Base-by-base conservation (phyloP, 2,329 filamentous ascomycete species). In the Leptosphaerulina australis region DNA sequence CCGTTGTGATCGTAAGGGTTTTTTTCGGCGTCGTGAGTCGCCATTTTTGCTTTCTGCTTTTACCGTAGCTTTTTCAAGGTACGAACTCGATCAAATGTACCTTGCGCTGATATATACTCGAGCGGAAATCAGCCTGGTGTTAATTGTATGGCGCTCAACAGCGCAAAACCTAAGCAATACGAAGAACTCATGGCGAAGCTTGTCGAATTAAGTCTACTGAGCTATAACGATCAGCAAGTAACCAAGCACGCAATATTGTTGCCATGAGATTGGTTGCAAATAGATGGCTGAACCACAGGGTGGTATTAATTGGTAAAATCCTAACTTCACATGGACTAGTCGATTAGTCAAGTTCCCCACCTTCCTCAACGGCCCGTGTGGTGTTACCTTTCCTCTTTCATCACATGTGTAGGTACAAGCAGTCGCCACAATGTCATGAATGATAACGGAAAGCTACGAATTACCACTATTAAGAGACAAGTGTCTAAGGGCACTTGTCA, bases 191-290 rank as follows among this genome's bases (percentile, higher is more conserved):
- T 60, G 60, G 60, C 60, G 35, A 36, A 34, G 37, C 49, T 59
- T 53, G 41, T 49, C 41, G 22, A 14, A 24, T 44, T 34, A 33
- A 41, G 39, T 34, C 41, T 18, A 24, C 35, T 20, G 47, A 12
- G 20, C 28, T 21, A 45, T 39, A 37, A 31, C 45, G 36, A 22
- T 24, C 36, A 47, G 11, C 34, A 24, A 55, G 56, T 33, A 56
- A 61, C 52, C 20, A 39, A 63, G 60, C 60, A 63, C 60, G 59
- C 46, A 54, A 63, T 63, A 40, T 63, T 24, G 6, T 30, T 37
- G 45, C 24, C 14, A 29, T 25, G 17, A 49, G 59, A 63, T 63
- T 63, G 60, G 60, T 31, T 44, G 41, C 29, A 40, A n/a, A 22
- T 18, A 18, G 50, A 31, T 17, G 30, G 25, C 33, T 35, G 20